Evolutionary conservation across 495 filamentous ascomycete species (phyloP), one percentile per base, ranked within the genome.

Genomic region (Articulospora tetracladia): DNA sequence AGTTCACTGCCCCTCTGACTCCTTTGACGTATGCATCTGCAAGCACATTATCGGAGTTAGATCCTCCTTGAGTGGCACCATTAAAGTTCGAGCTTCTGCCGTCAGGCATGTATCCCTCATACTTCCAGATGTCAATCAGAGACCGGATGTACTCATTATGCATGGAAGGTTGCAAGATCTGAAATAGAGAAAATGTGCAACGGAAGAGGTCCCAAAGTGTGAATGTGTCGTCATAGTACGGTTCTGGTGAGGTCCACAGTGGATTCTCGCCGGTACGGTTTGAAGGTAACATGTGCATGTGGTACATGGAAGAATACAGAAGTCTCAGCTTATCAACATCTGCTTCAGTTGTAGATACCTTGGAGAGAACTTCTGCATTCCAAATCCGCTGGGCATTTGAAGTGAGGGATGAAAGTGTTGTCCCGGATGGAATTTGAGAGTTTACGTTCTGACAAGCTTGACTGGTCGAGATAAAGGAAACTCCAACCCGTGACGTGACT

Each of bases 21-120:
- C 86, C 86, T 59, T 91, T 91, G 32, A 91, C 82, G 61, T 85
- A 91, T 1, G 87, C 86, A 65, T 92, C 88, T 0, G 87, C 88
- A 24, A 92, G 78, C 8, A 92, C 76, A 60, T 87, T 89, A 68
- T 92, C 88, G 1, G 83, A 83, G 61, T 90, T 90, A 7, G 83
- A 89, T 8, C 88, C 88, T 7, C 87, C 90, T 72, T 92, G 58
- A 1, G 78, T 79, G 13, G 81, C 77, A 48, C 88, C 88, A 60
- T 89, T 91, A 72, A 79, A 90, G 68, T 90, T 88, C 13, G 82
- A 86, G 3, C 83, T 86, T n/a, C 83, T 79, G 1, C 71, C 83
- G 62, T 88, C 85, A 1, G 86, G 84, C 57, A 86, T 69, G 64
- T 79, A 90, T 10, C 87, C 87, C 12, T 87, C 86, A 61, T 84